phyloP scores from a whole-genome alignment of 139 green algal species.

The Protoeuglena noctilucae region DNA sequence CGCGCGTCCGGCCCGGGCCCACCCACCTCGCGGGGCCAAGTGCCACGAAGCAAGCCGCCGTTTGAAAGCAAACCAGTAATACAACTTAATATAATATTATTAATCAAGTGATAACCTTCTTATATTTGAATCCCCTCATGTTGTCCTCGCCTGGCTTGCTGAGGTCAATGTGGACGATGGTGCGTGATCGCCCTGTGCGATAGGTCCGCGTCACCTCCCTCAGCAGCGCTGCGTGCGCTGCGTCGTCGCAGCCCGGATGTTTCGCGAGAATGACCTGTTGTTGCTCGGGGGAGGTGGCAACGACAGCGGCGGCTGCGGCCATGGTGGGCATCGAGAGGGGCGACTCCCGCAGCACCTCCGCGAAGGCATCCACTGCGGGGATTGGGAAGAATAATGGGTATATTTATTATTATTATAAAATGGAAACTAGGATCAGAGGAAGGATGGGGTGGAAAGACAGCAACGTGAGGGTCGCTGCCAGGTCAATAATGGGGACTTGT shows the following conservation, averaged over 20 bases:
- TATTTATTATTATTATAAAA: too few relatives aligned
- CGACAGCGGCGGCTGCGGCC: slow-evolving; percentile 40
- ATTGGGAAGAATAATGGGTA: too few relatives aligned
- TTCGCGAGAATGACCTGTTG: too few relatives aligned
- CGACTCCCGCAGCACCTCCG: slow-evolving; percentile 24
- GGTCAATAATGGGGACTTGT: not conserved
- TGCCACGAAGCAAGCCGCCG: too few relatives aligned
- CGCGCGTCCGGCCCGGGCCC: slow-evolving; percentile 4
- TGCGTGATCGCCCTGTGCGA: slow-evolving; percentile 2
- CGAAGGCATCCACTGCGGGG: slow-evolving; percentile 22
- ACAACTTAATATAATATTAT: too few relatives aligned
- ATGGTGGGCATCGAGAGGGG: slow-evolving; percentile 58
- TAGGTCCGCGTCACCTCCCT: not conserved
- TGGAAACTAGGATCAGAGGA: too few relatives aligned
- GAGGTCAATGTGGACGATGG: slow-evolving; percentile 9
- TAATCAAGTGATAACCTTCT: too few relatives aligned
- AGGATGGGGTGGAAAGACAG: too few relatives aligned
- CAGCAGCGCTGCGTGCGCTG: slow-evolving; percentile 3
- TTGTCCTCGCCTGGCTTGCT: slow-evolving; percentile 30
- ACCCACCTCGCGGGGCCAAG: slow-evolving; percentile 31
- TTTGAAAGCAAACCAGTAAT: too few relatives aligned
- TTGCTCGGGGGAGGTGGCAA: too few relatives aligned
- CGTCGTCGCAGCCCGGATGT: not conserved
- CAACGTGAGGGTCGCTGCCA: not conserved
- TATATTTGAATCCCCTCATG: slow-evolving; percentile 40